Percentiles rank a stretch among this genome's conserved stretches.
Conservation (phyloP, 2,329 filamentous ascomycete genomes). For the Shiraia bambusicola region DNA sequence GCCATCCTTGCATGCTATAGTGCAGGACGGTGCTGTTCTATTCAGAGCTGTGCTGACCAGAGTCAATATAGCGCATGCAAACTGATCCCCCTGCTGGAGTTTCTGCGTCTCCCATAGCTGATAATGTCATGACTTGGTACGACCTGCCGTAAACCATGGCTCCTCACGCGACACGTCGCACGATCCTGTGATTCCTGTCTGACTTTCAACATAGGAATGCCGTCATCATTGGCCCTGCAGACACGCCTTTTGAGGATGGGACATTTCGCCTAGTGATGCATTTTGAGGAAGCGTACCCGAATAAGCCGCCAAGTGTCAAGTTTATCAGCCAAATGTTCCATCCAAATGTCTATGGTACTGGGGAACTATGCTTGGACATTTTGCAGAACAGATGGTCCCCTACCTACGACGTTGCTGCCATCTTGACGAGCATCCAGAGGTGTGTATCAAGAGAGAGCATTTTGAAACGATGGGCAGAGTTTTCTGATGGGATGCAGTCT, state of each 20-base stretch:
- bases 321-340: conserved; percentile 99
- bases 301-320: conserved; percentile 96
- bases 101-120: conserved; percentile 90
- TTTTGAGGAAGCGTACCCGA: conserved; percentile 98
- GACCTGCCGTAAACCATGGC: conserved; percentile 26
- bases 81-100: conserved; percentile 96
- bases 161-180: conserved; percentile 30
- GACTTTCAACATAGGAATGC: conserved; percentile 71
- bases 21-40: neutral
- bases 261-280: conserved; percentile 98
- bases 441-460: too few species aligned
- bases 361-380: conserved; percentile 94
- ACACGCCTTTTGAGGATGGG: conserved; percentile 97
- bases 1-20: conserved; percentile 32
- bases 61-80: conserved; percentile 79
- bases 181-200: conserved; percentile 24
- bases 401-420: conserved; percentile 96
- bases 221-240: conserved; percentile 94
- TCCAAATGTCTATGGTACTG: conserved; percentile 95
- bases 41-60: conserved; percentile 11
- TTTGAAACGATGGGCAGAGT: neutral
- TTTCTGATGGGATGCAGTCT: conserved; percentile 59
- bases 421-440: conserved; percentile 98
- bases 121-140: conserved; percentile 97
- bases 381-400: conserved; percentile 98